These are phyloP conservation scores for Forsythia suspensa DNA, from an alignment of 257 asterid genomes.

Conservation along the genomic window DNA sequence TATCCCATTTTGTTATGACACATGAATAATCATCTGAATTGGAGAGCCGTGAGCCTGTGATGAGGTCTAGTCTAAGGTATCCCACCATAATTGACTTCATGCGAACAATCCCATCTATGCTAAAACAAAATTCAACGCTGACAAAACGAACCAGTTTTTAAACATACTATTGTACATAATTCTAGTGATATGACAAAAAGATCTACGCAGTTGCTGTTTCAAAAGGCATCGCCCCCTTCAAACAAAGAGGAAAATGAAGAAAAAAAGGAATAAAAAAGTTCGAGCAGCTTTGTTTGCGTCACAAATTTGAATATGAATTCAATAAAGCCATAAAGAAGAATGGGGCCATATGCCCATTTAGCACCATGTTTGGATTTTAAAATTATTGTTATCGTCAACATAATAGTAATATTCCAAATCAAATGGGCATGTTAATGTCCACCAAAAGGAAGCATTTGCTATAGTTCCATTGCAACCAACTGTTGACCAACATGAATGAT, in stretches of 20 bases:
- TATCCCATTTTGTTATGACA: background rate
- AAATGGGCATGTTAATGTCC: constrained; percentile 18
- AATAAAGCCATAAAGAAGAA: background rate
- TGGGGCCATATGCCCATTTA: background rate
- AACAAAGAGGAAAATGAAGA: background rate
- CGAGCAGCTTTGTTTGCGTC: background rate
- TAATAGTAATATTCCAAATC: constrained; percentile 27
- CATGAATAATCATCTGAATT: background rate
- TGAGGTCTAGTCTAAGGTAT: background rate
- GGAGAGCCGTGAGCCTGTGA: background rate
- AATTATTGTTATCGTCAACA: background rate
- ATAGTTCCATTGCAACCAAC: constrained; percentile 28
- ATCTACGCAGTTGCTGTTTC: too few species aligned
- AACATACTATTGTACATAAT: background rate
- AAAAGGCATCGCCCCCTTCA: too few species aligned
- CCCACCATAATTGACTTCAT: background rate
- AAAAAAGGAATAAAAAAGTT: background rate
- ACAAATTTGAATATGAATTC: too few species aligned
- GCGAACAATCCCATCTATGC: background rate
- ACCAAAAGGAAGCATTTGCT: background rate
- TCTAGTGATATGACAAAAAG: too few species aligned
- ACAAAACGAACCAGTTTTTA: background rate
- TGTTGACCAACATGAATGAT: background rate
- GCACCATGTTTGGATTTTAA: background rate
- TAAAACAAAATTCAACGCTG: background rate